Evolutionary conservation across 1,139 yeast species (phyloP).

Genomic region (Eremothecium cymbalariae): DNA sequence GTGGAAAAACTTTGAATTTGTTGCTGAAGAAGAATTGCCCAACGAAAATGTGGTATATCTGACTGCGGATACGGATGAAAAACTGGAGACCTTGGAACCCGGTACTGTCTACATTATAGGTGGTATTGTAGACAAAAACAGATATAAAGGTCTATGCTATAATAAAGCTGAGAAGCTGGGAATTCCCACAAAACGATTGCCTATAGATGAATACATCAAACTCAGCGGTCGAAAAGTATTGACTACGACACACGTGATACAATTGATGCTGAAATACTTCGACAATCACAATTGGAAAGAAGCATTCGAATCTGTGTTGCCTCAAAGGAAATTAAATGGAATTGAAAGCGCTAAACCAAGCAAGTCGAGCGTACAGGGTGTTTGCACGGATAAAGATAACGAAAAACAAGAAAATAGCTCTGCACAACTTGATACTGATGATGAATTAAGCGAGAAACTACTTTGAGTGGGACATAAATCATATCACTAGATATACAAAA

Average conservation of each 20-base stretch:
- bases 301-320: slow-evolving; percentile 80
- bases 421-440: too few species aligned
- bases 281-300: slow-evolving; percentile 74
- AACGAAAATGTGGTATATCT: slow-evolving; percentile 49
- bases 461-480: too few species aligned
- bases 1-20: slow-evolving; percentile 61
- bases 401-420: too few species aligned
- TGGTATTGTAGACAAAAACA: slow-evolving; percentile 92
- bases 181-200: slow-evolving; percentile 67
- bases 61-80: slow-evolving; percentile 80
- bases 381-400: too few species aligned
- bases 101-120: slow-evolving; percentile 80
- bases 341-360: too few species aligned
- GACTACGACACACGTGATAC: slow-evolving; percentile 92
- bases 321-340: slow-evolving; percentile 56
- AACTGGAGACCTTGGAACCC: slow-evolving; percentile 50
- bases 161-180: slow-evolving; percentile 73
- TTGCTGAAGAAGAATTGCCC: slow-evolving; percentile 37
- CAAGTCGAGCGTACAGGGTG: too few species aligned
- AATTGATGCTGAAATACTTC: slow-evolving; percentile 72
- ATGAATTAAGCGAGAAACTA: too few species aligned
- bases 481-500: too few species aligned
- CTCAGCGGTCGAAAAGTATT: slow-evolving; percentile 80
- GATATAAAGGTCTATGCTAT: slow-evolving; percentile 75
- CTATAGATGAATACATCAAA: slow-evolving; percentile 78